phyloP scores from a whole-genome alignment of 345 rosid genomes.

The Pistacia integerrima region DNA sequence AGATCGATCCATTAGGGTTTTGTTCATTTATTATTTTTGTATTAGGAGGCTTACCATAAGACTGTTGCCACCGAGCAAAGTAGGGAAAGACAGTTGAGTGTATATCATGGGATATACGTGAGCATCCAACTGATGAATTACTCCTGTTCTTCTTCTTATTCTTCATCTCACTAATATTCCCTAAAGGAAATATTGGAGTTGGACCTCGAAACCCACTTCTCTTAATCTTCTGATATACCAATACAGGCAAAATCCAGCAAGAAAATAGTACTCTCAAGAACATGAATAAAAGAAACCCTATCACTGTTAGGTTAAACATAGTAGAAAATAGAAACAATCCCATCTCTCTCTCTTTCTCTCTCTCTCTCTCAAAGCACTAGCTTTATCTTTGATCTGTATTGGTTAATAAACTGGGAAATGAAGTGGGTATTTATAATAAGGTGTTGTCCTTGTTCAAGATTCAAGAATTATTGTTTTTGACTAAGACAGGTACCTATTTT shows the following conservation, averaged over 20 bases:
- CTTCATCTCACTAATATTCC: slow-evolving; percentile 71
- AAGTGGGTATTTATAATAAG: slow-evolving; percentile 42
- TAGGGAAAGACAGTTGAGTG: slow-evolving; percentile 80
- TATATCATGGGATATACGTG: slow-evolving; percentile 63
- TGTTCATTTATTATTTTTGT: neutral
- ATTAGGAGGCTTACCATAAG: slow-evolving; percentile 47
- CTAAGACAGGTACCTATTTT: neutral
- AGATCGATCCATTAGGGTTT: slow-evolving; percentile 1
- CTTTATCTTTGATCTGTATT: neutral
- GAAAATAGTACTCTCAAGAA: slow-evolving; percentile 42
- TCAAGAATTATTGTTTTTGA: slow-evolving; percentile 25
- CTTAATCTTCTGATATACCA: slow-evolving; percentile 53
- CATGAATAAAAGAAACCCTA: slow-evolving; percentile 29
- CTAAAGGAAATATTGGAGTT: slow-evolving; percentile 78
- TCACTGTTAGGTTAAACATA: slow-evolving; percentile 4
- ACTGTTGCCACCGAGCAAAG: slow-evolving; percentile 78
- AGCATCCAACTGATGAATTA: slow-evolving; percentile 23
- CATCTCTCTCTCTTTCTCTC: slow-evolving; percentile 23
- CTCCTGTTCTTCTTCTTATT: slow-evolving; percentile 22
- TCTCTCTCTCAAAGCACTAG: neutral
- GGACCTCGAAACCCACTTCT: slow-evolving; percentile 80
- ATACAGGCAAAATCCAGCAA: slow-evolving; percentile 66
- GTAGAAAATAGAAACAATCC: slow-evolving; percentile 21
- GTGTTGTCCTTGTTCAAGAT: slow-evolving; percentile 3
- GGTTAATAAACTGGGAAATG: slow-evolving; percentile 1